Evolutionary conservation across 805 yeast genomes (phyloP), one percentile per base, ranked within the genome.

Genomic region (Sugiyamaella floridensis): DNA sequence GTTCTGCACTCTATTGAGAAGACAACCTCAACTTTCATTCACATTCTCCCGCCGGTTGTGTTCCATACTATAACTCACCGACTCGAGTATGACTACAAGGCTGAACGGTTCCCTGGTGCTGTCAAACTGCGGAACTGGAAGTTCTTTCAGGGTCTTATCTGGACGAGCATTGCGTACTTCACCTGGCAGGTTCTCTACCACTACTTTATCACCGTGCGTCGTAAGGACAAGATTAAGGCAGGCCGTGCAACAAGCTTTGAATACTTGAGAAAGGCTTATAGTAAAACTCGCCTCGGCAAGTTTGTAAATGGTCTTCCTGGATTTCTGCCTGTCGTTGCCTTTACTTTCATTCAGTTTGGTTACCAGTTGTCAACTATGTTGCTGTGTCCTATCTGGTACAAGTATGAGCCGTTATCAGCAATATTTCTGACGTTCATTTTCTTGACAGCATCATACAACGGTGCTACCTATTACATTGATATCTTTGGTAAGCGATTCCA

Each of bases 391-490:
- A 65, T 93, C n/a, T 87, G 96, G 85, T 87, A 87, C 69, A 74
- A 77, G 44, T 78, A 82, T 65, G 83, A 84, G 61, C 69, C 71
- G 44, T 78, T 86, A 1, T 87, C 93, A 22, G 79, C 83, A 0
- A 58, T 75, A 0, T 90, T 89, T 63, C 76, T 92, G 57, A 69
- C 80, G 1, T 75, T 78, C 48, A 87, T 92, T n/a, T 89, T 90
- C 60, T 67, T 82, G 45, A 77, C 80, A 66, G 95, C 98, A 1
- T 76, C 89, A 43, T 89, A 85, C 66, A 90, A 93, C 59, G 99
- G 99, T 28, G 99, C 98, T 1, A 88, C 96, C 0, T 92, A 88
- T 66, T 92, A 92, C 67, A 77, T 93, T 52, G 98, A 92, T 62
- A 84, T 85, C 48, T 93, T 89, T 69, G 98, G 98, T 18, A 85